Conservation (phyloP, 2,329 filamentous ascomycete species). For the Calonectria honghensis region DNA sequence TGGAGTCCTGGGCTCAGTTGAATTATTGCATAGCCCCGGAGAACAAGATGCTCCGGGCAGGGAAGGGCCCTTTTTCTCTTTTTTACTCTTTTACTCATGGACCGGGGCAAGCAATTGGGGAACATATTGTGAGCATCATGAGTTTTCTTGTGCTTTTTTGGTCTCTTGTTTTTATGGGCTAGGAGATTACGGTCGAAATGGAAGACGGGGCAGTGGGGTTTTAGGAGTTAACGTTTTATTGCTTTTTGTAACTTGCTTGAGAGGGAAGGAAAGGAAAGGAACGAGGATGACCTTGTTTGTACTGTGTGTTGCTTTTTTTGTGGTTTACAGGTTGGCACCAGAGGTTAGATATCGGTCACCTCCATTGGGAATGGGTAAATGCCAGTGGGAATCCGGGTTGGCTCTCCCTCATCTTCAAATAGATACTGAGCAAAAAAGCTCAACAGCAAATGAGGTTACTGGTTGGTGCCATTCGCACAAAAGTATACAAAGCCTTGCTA, state of each 20-base stretch:
- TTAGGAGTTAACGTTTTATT: conserved; percentile 27
- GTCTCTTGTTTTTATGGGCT: conserved; percentile 14
- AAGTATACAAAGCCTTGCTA: not conserved
- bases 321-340: conserved; percentile 9
- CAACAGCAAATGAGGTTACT: conserved; percentile 6
- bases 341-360: not conserved
- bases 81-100: conserved; percentile 5
- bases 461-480: conserved; percentile 9
- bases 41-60: conserved; percentile 12
- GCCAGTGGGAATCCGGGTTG: not conserved
- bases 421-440: conserved; percentile 17
- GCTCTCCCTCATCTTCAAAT: conserved; percentile 8
- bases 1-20: not conserved
- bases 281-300: conserved; percentile 10
- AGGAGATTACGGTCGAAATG: conserved; percentile 22
- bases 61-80: conserved; percentile 1
- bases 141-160: conserved; percentile 13
- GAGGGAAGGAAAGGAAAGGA: not conserved
- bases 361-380: not conserved
- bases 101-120: not conserved
- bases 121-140: conserved; percentile 11
- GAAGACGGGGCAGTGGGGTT: not conserved
- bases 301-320: conserved; percentile 1
- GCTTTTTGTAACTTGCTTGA: not conserved
- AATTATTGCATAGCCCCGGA: conserved; percentile 33